Evolutionary conservation across 2,329 filamentous ascomycete genomes (phyloP).

Genomic region (Colletotrichum sp.): DNA sequence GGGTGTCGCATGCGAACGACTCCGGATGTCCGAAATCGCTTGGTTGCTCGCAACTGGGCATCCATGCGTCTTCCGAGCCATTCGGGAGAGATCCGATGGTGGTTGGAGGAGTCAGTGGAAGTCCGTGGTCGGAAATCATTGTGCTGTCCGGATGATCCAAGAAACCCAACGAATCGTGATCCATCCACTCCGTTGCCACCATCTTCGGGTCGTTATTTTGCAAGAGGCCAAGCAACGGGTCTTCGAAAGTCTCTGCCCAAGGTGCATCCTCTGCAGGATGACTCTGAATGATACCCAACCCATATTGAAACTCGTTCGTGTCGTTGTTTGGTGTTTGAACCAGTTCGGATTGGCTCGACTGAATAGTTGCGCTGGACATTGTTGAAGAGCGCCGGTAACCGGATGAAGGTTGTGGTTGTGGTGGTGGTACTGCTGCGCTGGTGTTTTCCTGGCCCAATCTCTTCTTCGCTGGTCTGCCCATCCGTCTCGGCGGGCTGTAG

Average conservation of each 20-base stretch:
- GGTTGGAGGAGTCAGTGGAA: conserved; percentile 8
- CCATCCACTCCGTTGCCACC: conserved; percentile 6
- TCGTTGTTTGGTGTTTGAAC: neutral
- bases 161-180: neutral
- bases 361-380: conserved; percentile 2
- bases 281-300: neutral
- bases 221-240: conserved; percentile 1
- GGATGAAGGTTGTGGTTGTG: neutral
- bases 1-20: neutral
- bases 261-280: neutral
- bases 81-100: neutral
- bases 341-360: neutral
- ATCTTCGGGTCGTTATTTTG: neutral
- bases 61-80: neutral
- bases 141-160: neutral
- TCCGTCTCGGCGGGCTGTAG: conserved; percentile 14
- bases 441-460: neutral
- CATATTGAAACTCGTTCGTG: conserved; percentile 11
- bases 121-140: neutral
- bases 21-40: neutral
- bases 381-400: conserved; percentile 2
- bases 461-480: conserved; percentile 19
- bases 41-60: neutral
- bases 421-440: neutral
- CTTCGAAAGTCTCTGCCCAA: conserved; percentile 7